Base-by-base conservation (phyloP, 495 filamentous ascomycete species). In the Aspergillus affinis region DNA sequence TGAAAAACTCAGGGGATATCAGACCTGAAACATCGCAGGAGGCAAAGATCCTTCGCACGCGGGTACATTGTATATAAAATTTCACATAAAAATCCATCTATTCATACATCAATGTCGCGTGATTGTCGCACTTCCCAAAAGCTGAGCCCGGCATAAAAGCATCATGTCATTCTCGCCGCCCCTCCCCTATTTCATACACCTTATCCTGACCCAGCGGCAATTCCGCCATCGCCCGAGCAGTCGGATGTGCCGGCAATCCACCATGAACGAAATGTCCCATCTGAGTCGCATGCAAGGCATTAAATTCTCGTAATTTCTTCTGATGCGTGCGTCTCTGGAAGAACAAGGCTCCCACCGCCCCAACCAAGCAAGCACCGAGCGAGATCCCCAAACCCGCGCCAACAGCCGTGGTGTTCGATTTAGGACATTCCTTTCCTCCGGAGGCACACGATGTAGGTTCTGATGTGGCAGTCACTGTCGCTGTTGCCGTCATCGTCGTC, bases 281-380 rank as follows among this genome's bases (percentile, higher is more conserved):
- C 36, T 41, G 36, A 10, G 8, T 41, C 10, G 36, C 36, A 13
- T 17, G 36, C 12, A 17, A 41, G 9, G 36, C 36, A 41, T 30
- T 52, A 17, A 20, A 27, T 26, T 52, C 50, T 1, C 17, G 21
- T 13, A 52, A 18, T n/a, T 32, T 21, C 17, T 27, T 21, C 26
- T 27, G 50, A 52, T 52, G 27, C 23, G 27, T 1, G 6, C 50
- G 50, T 52, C 50, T 15, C 50, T 52, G 50, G n/a, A 52, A 52
- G 50, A 27, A 52, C 10, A 52, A 27, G 1, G 20, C 50, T 0
- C 6, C 50, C 3, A 52, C 8, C 10, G 50, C 17, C 5, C 21
- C 50, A n/a, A 52, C 26, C 4, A 52, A 52, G 7, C 50, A 52
- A 6, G 23, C 50, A n/a, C 21, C 50, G 20, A 52, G 23, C 21